Base-by-base conservation (phyloP, 148 eudicot genomes). In the Persicaria tinctoria region DNA sequence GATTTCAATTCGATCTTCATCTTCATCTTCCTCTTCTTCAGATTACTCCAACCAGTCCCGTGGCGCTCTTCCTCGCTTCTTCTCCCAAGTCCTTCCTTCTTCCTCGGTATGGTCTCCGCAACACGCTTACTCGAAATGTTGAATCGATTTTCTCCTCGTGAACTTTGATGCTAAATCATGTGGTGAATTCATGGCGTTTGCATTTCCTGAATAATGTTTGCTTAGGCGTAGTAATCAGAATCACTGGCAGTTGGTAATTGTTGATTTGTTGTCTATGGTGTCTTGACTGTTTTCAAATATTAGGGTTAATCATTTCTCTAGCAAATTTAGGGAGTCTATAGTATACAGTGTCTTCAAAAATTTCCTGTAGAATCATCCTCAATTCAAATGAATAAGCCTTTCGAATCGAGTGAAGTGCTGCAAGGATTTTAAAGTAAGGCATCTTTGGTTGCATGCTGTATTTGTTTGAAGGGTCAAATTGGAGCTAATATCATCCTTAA, bases 11-110 rank as follows among this genome's bases (percentile, higher is more conserved):
- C 46, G 70, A 16, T 46, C 70, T 66, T 66, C 47, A 2, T 57
- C 70, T 14, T 66, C 82, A 70, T 81, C 81, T 66, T 80, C 85
- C 6, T 81, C 83, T 3, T 70, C 78, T 9, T 78, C 86, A 3
- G 85, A 81, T 73, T 73, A 85, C 80, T 84, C 91, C 79, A 89
- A 85, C 80, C 98, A 94, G 76, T 91, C 97, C 72, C 96, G 93
- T 44, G 98, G 97, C 6, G 88, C 92, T 73, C 96, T 94, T 48
- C 97, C 98, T 82, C 93, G 98, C 54, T 94, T 93, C 87, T 88
- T 84, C 91, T 91, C 97, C 54, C 78, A 84, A 23, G 74, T 84
- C 44, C 89, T 93, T 64, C 98, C 97, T 76, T 68, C 85, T 78
- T 87, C 91, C 73, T 84, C 88, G 94, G 98, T 68, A 79, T 75